These are phyloP conservation scores for Sclerotinia minor DNA, from an alignment of 2,329 filamentous ascomycete species.

Conservation along the genomic window DNA sequence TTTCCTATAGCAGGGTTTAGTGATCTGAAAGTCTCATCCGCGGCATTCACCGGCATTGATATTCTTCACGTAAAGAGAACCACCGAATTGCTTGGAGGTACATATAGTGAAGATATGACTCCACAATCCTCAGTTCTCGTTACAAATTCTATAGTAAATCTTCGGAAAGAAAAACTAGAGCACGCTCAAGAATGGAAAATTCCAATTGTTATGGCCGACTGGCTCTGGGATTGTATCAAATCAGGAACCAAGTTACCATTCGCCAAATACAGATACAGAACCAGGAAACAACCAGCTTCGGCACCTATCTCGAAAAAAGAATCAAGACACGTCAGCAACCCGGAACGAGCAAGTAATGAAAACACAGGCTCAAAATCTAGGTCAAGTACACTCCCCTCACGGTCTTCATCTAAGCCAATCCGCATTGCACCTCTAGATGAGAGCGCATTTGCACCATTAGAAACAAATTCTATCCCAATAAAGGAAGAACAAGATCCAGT, in stretches of 20 bases:
- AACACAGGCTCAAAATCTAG: constrained; percentile 12
- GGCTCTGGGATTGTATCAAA: constrained; percentile 81
- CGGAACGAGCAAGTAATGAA: background rate
- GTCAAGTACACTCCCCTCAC: constrained; percentile 27
- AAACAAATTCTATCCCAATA: constrained; percentile 20
- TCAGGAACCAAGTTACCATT: constrained; percentile 53
- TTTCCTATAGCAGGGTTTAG: constrained; percentile 71
- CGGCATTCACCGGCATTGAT: constrained; percentile 81
- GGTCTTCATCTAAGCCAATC: constrained; percentile 22
- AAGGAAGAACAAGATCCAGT: constrained; percentile 27
- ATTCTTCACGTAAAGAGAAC: constrained; percentile 80
- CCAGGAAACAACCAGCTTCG: constrained; percentile 36
- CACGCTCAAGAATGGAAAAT: constrained; percentile 74
- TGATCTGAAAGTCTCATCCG: constrained; percentile 72
- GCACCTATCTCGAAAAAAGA: constrained; percentile 28
- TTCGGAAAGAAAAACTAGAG: constrained; percentile 74
- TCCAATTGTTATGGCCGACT: constrained; percentile 76
- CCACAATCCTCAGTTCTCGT: constrained; percentile 73
- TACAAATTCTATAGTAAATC: constrained; percentile 47
- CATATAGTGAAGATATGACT: constrained; percentile 76
- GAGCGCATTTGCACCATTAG: constrained; percentile 31
- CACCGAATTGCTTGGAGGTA: constrained; percentile 74
- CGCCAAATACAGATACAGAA: constrained; percentile 47
- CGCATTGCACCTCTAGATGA: constrained; percentile 29
- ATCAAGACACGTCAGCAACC: constrained; percentile 5